Conservation (phyloP, 75 land plant genomes). For the Ceratopteris richardii region DNA sequence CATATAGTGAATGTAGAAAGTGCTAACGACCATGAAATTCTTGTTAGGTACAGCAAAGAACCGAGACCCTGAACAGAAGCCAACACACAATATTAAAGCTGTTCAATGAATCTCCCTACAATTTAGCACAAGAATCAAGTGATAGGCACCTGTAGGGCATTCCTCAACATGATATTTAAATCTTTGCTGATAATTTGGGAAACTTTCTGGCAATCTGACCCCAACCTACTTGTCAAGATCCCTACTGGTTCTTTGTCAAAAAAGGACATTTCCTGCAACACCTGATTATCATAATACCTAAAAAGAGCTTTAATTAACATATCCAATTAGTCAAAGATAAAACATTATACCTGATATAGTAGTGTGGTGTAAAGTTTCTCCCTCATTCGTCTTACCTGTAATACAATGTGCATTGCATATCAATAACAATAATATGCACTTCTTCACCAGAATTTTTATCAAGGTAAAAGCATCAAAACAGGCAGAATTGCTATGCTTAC, state of each 20-base stretch:
- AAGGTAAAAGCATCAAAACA: neutral
- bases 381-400: conserved; percentile 78
- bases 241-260: conserved; percentile 85
- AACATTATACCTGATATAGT: conserved; percentile 54
- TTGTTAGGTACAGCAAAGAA: conserved; percentile 66
- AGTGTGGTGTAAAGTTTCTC: conserved; percentile 60
- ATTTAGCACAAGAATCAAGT: too few species aligned
- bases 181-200: conserved; percentile 91
- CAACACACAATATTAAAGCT: neutral
- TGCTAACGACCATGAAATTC: conserved; percentile 76
- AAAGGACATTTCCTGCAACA: conserved; percentile 78
- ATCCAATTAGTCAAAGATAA: neutral
- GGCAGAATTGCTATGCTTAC: conserved; percentile 21
- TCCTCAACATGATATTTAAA: conserved; percentile 70
- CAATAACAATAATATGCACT: neutral
- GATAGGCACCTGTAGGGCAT: conserved; percentile 66
- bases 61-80: conserved; percentile 56
- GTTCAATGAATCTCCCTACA: too few species aligned
- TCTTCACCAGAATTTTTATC: too few species aligned
- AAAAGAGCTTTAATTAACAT: neutral
- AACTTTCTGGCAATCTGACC: conserved; percentile 93
- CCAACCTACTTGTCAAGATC: conserved; percentile 81
- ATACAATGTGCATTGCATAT: neutral
- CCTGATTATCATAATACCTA: neutral
- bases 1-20: conserved; percentile 58